These are phyloP conservation scores for Raphanus sativus DNA, from an alignment of 345 rosid genomes.

Conservation along the genomic window DNA sequence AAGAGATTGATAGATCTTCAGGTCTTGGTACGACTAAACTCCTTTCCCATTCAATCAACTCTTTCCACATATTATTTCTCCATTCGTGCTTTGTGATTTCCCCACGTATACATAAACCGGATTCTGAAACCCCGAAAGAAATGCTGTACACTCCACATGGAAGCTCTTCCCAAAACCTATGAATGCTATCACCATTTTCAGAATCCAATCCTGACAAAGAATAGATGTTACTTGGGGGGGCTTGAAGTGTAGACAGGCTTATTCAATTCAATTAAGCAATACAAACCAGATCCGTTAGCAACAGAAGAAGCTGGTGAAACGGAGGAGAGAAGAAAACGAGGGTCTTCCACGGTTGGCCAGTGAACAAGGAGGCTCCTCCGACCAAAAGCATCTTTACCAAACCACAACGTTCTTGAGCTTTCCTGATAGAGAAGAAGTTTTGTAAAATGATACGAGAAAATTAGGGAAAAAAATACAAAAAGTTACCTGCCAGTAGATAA, in stretches of 20 bases:
- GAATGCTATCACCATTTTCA: constrained; percentile 43
- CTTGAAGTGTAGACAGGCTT: background rate
- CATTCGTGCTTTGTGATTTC: constrained; percentile 65
- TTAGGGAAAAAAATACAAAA: background rate
- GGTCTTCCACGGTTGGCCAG: constrained; percentile 69
- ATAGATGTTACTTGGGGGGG: background rate
- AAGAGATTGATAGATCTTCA: constrained; percentile 38
- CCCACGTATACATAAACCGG: constrained; percentile 43
- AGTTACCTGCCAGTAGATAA: constrained; percentile 86
- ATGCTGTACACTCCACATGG: constrained; percentile 78
- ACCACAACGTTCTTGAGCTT: constrained; percentile 79
- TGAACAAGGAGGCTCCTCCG: constrained; percentile 94
- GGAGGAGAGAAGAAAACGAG: constrained; percentile 69
- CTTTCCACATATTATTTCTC: constrained; percentile 50
- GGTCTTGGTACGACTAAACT: constrained; percentile 52
- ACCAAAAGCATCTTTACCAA: constrained; percentile 88
- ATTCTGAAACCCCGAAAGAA: constrained; percentile 40
- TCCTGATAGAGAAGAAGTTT: constrained; percentile 37
- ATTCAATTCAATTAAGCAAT: constrained; percentile 16
- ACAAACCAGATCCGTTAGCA: constrained; percentile 28
- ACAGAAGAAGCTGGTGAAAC: constrained; percentile 51
- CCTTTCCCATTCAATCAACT: constrained; percentile 79
- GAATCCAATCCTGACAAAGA: constrained; percentile 48
- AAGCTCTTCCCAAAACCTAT: constrained; percentile 84
- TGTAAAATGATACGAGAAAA: background rate